A percentile compares a stretch with the other conserved stretches of the same genome.
phyloP scores from a whole-genome alignment of 2,329 filamentous ascomycete species.

The Fusarium verticillioides region DNA sequence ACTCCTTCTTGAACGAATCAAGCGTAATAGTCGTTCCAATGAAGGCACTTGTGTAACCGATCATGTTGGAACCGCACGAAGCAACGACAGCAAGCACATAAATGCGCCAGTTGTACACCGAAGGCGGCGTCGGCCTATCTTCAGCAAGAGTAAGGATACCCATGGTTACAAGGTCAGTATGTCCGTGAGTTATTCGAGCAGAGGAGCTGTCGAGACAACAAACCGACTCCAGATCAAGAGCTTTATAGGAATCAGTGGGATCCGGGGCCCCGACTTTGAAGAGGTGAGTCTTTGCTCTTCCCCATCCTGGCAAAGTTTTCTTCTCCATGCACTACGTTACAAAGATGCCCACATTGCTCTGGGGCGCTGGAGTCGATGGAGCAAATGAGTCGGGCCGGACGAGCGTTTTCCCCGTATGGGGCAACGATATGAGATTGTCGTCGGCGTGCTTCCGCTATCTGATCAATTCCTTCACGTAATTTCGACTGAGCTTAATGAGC shows the following conservation, averaged over 20 bases:
- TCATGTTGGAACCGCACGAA: slow-evolving; percentile 55
- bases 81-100: slow-evolving; percentile 51
- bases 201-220: neutral
- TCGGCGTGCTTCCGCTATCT: neutral
- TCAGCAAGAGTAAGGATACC: slow-evolving; percentile 49
- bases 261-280: slow-evolving; percentile 24
- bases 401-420: slow-evolving; percentile 26
- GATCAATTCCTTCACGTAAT: neutral
- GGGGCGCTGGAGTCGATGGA: slow-evolving; percentile 12
- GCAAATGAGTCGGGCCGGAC: slow-evolving; percentile 26
- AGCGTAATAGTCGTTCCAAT: slow-evolving; percentile 74
- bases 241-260: slow-evolving; percentile 18
- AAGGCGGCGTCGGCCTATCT: slow-evolving; percentile 51
- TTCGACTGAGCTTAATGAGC: neutral
- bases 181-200: neutral
- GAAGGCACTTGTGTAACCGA: slow-evolving; percentile 65
- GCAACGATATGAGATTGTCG: slow-evolving; percentile 1
- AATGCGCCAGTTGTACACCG: slow-evolving; percentile 52
- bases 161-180: slow-evolving; percentile 22
- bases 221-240: neutral
- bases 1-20: slow-evolving; percentile 69
- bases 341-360: slow-evolving; percentile 18
- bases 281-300: slow-evolving; percentile 3
- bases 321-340: slow-evolving; percentile 24
- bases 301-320: slow-evolving; percentile 18